Evolutionary conservation across 305 asterid species (phyloP), one percentile per base, ranked within the genome.

Genomic region (Plantago coronopus): DNA sequence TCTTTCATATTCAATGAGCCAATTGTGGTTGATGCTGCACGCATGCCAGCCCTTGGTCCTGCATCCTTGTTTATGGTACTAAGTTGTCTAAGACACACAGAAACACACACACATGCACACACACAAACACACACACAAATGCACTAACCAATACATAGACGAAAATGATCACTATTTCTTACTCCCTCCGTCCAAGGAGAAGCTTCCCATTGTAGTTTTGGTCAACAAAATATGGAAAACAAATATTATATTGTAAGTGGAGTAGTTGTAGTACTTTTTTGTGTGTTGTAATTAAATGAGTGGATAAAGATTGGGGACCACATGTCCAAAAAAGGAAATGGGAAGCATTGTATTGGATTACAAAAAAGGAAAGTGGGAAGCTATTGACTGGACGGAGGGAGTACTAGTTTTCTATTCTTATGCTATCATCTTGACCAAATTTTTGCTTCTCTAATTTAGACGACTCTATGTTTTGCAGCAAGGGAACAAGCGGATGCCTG

Each of bases 401-500:
- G n/a, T n/a, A n/a, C n/a, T n/a, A 17, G 38, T 66, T 34, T 43
- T 57, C 23, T 62, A 23, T 10, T 64, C 54, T 56, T 61, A 19
- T 58, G 58, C 72, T 63, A 61, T 57, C 71, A 7, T 38, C 63
- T n/a, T 31, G 48, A 17, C 22, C 64, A 55, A 51, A 48, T 55
- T 62, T 37, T 45, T 27, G 40, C 57, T 48, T 45, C 54, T 34
- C 59, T 78, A 70, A 74, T 72, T 48, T 66, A 31, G 34, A 23
- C 61, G 47, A 67, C 51, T 64, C 70, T 47, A 57, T 65, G 58
- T 17, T 29, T 40, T 76, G 82, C 96, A 93, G 97, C 99, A 89
- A 87, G 97, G 99, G 70, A 81, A 71, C 77, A 89, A 87, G 79
- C 74, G 97, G 69, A 93, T 93, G 99, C 97, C 99, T 17, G 99